Conservation (phyloP, 305 asterid species). For the Ajuga reptans region DNA sequence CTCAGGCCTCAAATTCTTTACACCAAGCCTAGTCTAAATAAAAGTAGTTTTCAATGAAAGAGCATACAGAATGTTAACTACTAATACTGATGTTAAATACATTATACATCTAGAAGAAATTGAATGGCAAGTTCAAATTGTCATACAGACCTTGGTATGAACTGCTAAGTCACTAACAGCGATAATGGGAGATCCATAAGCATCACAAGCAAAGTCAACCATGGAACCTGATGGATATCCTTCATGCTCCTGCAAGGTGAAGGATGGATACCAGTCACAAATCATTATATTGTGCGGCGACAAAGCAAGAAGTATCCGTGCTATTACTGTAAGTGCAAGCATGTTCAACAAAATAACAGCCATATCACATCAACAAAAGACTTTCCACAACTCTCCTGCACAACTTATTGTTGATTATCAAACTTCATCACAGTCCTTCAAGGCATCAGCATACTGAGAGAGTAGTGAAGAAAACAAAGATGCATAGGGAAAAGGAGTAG, state of each 20-base stretch:
- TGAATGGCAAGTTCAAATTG: not conserved
- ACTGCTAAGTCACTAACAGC: slow-evolving; percentile 62
- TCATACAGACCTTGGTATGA: slow-evolving; percentile 52
- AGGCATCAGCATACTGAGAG: too few species aligned
- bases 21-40: not conserved
- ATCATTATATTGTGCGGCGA: too few species aligned
- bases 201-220: slow-evolving; percentile 84
- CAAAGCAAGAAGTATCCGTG: not conserved
- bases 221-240: slow-evolving; percentile 85
- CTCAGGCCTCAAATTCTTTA: not conserved
- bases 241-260: slow-evolving; percentile 45
- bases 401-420: not conserved
- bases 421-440: too few species aligned
- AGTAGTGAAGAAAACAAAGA: not conserved
- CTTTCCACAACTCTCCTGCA: too few species aligned
- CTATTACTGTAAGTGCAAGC: not conserved
- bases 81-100: too few species aligned
- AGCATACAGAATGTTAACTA: not conserved
- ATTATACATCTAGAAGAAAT: too few species aligned
- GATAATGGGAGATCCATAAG: slow-evolving; percentile 65
- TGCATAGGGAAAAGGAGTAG: not conserved
- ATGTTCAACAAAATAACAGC: not conserved
- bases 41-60: not conserved
- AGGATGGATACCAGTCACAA: not conserved
- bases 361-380: not conserved